phyloP scores from a whole-genome alignment of 495 filamentous ascomycete species.

The Aspergillus sparsus region DNA sequence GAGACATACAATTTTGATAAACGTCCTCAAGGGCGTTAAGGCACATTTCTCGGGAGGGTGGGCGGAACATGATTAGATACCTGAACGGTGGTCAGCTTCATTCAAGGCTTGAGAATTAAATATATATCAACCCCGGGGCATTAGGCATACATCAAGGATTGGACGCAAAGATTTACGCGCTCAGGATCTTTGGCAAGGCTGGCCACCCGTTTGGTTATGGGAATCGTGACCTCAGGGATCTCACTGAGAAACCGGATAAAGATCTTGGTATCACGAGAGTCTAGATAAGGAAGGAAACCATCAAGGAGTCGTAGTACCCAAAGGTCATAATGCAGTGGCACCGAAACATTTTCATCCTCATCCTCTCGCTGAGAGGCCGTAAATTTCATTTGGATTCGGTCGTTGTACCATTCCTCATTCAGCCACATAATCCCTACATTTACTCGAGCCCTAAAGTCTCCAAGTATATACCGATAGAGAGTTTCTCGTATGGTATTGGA shows the following conservation, averaged over 20 bases:
- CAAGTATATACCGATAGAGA: slow-evolving; percentile 79
- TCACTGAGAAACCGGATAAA: slow-evolving; percentile 90
- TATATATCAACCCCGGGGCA: not conserved
- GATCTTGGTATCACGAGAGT: slow-evolving; percentile 76
- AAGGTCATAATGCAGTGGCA: slow-evolving; percentile 67
- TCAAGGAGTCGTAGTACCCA: slow-evolving; percentile 82
- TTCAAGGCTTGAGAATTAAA: not conserved
- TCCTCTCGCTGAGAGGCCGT: slow-evolving; percentile 41
- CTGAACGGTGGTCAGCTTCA: slow-evolving; percentile 35
- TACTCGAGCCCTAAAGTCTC: slow-evolving; percentile 86
- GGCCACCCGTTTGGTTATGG: slow-evolving; percentile 73
- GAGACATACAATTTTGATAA: slow-evolving; percentile 63
- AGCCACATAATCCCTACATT: slow-evolving; percentile 88
- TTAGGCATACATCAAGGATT: slow-evolving; percentile 58
- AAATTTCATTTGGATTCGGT: slow-evolving; percentile 60
- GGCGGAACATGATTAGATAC: slow-evolving; percentile 83
- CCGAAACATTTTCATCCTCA: slow-evolving; percentile 38
- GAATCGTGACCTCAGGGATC: slow-evolving; percentile 72
- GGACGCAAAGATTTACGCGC: slow-evolving; percentile 62
- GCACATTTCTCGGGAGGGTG: slow-evolving; percentile 77
- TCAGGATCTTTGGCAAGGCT: slow-evolving; percentile 86
- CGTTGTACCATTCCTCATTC: slow-evolving; percentile 98
- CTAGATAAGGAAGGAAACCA: slow-evolving; percentile 83
- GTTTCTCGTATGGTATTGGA: slow-evolving; percentile 73
- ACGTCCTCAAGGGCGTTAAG: slow-evolving; percentile 83